These are phyloP conservation scores for Trichophyton schoenleinii DNA, from an alignment of 2,329 filamentous ascomycete genomes.

Conservation along the genomic window DNA sequence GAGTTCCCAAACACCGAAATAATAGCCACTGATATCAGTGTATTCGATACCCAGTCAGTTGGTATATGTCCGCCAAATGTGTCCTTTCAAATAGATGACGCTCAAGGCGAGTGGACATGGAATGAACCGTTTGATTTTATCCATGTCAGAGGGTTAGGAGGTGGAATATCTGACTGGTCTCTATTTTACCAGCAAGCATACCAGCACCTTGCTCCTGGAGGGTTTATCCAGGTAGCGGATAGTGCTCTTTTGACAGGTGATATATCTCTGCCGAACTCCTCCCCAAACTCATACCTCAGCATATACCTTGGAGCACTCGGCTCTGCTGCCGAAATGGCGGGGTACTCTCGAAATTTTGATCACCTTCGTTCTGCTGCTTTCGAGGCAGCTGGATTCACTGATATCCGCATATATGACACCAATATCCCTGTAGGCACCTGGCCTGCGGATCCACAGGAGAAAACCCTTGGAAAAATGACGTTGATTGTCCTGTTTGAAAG, in stretches of 20 bases:
- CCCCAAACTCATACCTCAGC: slow-evolving; percentile 22
- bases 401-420: slow-evolving; percentile 29
- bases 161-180: slow-evolving; percentile 37
- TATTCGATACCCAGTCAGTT: slow-evolving; percentile 32
- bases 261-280: slow-evolving; percentile 14
- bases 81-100: slow-evolving; percentile 40
- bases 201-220: slow-evolving; percentile 34
- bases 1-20: slow-evolving; percentile 34
- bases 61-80: slow-evolving; percentile 28
- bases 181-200: slow-evolving; percentile 36
- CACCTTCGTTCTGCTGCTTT: slow-evolving; percentile 33
- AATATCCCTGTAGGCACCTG: slow-evolving; percentile 28
- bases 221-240: slow-evolving; percentile 37
- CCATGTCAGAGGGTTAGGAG: slow-evolving; percentile 37
- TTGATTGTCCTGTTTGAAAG: slow-evolving; percentile 30
- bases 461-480: slow-evolving; percentile 31
- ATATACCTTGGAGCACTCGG: slow-evolving; percentile 25
- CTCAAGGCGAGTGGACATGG: slow-evolving; percentile 38
- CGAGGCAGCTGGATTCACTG: slow-evolving; percentile 33
- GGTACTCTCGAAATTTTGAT: slow-evolving; percentile 29
- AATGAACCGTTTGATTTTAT: slow-evolving; percentile 39
- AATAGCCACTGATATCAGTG: slow-evolving; percentile 33
- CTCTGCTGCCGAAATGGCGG: slow-evolving; percentile 29
- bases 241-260: slow-evolving; percentile 22
- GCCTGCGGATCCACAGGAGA: slow-evolving; percentile 23